Evolutionary conservation across 164 flowering plant species (phyloP).

Genomic region (Chimonanthus praecox): DNA sequence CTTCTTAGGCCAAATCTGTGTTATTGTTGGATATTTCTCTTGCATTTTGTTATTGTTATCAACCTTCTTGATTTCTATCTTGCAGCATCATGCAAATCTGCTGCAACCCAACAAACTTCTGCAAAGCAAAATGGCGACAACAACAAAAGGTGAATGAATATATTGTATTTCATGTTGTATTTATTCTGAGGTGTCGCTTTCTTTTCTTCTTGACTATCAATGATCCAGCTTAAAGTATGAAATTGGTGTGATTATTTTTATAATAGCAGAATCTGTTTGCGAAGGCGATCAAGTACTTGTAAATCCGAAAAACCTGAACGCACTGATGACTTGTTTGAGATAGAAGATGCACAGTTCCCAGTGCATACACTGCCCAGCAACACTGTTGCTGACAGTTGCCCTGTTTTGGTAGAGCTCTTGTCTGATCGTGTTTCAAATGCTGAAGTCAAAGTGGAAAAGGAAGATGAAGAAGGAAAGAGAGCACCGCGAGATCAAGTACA

Average conservation of each 20-base stretch:
- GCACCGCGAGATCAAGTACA: slow-evolving; percentile 11
- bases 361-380: slow-evolving; percentile 5
- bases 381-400: slow-evolving; percentile 15
- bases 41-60: neutral
- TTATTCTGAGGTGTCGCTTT: neutral
- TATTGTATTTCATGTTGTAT: neutral
- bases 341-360: slow-evolving; percentile 38
- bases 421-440: neutral
- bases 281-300: slow-evolving; percentile 59
- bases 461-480: slow-evolving; percentile 10
- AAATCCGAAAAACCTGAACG: slow-evolving; percentile 27
- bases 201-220: no score
- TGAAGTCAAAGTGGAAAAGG: slow-evolving; percentile 3
- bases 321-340: slow-evolving; percentile 49
- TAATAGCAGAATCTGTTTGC: slow-evolving; percentile 34
- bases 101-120: slow-evolving; percentile 18
- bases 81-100: slow-evolving; percentile 44
- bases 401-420: slow-evolving; percentile 2
- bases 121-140: slow-evolving; percentile 34
- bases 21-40: neutral
- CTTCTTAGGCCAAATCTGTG: neutral
- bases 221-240: no score
- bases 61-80: neutral
- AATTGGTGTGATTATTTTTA: neutral
- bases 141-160: slow-evolving; percentile 38